A percentile compares a stretch with the other conserved stretches of the same genome.
phyloP scores from a whole-genome alignment of 257 asterid species.

The Jacaranda mimosifolia region DNA sequence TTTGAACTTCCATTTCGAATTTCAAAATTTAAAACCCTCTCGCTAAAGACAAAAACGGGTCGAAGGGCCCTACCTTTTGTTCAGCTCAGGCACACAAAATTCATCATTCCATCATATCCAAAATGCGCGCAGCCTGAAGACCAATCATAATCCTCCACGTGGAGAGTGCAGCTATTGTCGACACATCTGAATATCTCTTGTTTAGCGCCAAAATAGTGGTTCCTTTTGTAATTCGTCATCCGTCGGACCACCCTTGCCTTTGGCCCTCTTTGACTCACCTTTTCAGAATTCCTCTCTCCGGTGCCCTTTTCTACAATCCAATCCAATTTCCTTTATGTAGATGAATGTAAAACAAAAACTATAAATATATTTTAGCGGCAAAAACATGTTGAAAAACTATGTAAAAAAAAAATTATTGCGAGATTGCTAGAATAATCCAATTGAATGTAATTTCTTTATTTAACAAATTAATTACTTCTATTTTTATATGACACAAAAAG shows the following conservation, averaged over 20 bases:
- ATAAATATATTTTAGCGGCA: not conserved
- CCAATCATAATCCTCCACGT: slow-evolving; percentile 33
- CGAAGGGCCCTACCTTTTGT: slow-evolving; percentile 24
- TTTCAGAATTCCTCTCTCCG: slow-evolving; percentile 28
- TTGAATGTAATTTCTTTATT: too few relatives aligned
- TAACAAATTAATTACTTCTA: too few relatives aligned
- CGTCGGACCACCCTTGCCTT: not conserved
- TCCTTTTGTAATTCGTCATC: slow-evolving; percentile 8
- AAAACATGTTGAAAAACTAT: too few relatives aligned
- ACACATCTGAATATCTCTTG: not conserved
- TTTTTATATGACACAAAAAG: too few relatives aligned
- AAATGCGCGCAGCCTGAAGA: not conserved
- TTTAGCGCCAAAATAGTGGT: slow-evolving; percentile 54
- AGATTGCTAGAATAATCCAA: too few relatives aligned
- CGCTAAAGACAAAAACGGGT: slow-evolving; percentile 21
- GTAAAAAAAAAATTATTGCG: too few relatives aligned
- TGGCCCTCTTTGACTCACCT: slow-evolving; percentile 37
- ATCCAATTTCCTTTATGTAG: slow-evolving; percentile 8
- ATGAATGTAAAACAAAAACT: not conserved
- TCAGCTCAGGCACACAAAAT: slow-evolving; percentile 16
- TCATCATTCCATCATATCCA: not conserved
- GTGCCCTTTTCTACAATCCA: slow-evolving; percentile 29
- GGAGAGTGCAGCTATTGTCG: not conserved
- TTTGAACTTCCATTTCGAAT: slow-evolving; percentile 9
- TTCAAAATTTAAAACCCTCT: slow-evolving; percentile 28